Conservation (phyloP, 2,329 filamentous ascomycete species). For the Monilinia laxa region DNA sequence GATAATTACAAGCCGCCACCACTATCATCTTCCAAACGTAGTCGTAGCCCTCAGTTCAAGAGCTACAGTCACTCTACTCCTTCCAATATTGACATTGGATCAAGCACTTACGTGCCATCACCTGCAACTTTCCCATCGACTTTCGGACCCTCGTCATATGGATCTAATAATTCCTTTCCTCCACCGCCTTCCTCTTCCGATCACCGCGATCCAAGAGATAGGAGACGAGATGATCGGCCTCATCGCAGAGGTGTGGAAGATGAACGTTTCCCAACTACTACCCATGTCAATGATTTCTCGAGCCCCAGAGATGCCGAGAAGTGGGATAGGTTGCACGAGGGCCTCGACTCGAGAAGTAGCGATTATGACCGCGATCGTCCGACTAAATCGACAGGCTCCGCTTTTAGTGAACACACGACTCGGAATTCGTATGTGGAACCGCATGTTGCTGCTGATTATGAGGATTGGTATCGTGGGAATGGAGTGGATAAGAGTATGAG, state of each 20-base stretch:
- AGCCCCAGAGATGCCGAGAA: constrained; percentile 38
- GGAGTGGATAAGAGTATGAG: constrained; percentile 9
- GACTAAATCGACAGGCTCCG: constrained; percentile 9
- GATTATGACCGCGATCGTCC: constrained; percentile 21
- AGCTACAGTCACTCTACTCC: constrained; percentile 37
- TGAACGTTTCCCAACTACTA: constrained; percentile 27
- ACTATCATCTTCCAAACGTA: constrained; percentile 20
- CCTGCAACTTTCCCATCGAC: constrained; percentile 24
- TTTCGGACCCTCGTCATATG: constrained; percentile 29
- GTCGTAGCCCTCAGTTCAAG: constrained; percentile 35
- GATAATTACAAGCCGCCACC: constrained; percentile 28
- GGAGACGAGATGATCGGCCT: constrained; percentile 31
- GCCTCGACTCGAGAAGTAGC: constrained; percentile 14
- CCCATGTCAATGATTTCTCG: constrained; percentile 32
- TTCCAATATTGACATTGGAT: constrained; percentile 29
- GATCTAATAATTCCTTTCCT: constrained; percentile 32
- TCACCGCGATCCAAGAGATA: constrained; percentile 24
- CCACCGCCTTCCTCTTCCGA: constrained; percentile 33
- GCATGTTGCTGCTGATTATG: constrained; percentile 12
- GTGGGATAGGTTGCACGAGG: constrained; percentile 35
- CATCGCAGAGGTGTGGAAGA: constrained; percentile 31
- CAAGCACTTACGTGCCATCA: constrained; percentile 23
- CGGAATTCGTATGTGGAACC: constrained; percentile 18
- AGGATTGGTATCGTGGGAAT: constrained; percentile 26
- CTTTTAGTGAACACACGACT: constrained; percentile 13